Percentiles rank a stretch among this genome's conserved stretches.
Conservation (phyloP, 2,329 filamentous ascomycete species). For the Colletotrichum aenigma region DNA sequence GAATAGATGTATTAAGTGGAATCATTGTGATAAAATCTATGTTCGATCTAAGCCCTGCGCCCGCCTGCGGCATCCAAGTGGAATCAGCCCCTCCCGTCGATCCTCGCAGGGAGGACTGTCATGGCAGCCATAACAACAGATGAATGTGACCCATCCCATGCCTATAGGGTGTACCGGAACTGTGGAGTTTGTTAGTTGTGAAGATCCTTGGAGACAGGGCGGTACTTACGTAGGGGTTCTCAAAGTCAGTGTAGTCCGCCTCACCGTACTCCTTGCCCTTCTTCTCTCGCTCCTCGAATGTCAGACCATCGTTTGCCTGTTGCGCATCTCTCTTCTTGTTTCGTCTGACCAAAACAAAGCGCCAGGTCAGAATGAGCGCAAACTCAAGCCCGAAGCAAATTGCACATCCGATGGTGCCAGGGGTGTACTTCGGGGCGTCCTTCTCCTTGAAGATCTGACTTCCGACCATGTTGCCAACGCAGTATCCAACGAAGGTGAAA, state of each 20-base stretch:
- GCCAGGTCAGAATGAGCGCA: slow-evolving; percentile 41
- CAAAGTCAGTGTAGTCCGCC: slow-evolving; percentile 39
- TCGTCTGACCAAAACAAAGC: slow-evolving; percentile 41
- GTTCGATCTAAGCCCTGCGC: neutral
- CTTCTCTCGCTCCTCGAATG: slow-evolving; percentile 34
- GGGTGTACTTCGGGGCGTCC: slow-evolving; percentile 48
- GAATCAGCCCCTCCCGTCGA: neutral
- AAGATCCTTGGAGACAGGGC: rapidly evolving
- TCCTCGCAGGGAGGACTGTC: neutral
- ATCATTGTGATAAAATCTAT: neutral
- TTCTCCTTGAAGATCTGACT: slow-evolving; percentile 48
- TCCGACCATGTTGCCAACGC: slow-evolving; percentile 51
- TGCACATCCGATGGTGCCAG: slow-evolving; percentile 43
- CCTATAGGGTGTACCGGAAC: neutral
- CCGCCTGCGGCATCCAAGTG: neutral
- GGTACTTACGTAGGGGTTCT: slow-evolving; percentile 37
- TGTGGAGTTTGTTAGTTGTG: neutral
- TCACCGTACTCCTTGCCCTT: slow-evolving; percentile 37
- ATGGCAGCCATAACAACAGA: neutral
- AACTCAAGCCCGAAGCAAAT: slow-evolving; percentile 42
- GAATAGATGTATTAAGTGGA: neutral
- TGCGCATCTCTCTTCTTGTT: slow-evolving; percentile 38
- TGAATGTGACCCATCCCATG: neutral
- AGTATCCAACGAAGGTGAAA: slow-evolving; percentile 50
- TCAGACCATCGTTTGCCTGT: slow-evolving; percentile 32